Conservation (phyloP, 1,284 basidiomycete species). For the Sphaerobolus stellatus region DNA sequence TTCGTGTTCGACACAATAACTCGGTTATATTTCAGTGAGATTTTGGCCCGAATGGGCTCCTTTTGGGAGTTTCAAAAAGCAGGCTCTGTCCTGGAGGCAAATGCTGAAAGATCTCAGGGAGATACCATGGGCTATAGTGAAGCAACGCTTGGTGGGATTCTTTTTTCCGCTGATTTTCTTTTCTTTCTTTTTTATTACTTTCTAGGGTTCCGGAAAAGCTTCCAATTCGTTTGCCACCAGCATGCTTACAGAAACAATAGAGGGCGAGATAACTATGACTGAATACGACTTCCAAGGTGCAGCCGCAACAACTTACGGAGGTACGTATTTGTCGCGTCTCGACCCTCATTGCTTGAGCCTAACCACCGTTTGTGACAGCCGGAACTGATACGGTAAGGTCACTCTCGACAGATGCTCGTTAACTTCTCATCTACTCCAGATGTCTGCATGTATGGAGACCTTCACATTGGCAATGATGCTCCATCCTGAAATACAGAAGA, state of each 20-base stretch:
- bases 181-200: conserved; percentile 25
- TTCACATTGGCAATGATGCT: conserved; percentile 59
- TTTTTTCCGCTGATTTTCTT: no score
- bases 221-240: background rate
- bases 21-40: conserved; percentile 28
- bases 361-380: no score
- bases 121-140: conserved; percentile 22
- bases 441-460: conserved; percentile 47
- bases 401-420: background rate
- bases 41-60: conserved; percentile 51
- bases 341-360: no score
- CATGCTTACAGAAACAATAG: background rate
- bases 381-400: background rate
- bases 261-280: background rate
- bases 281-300: background rate
- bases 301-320: background rate
- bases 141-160: conserved; percentile 12
- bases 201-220: background rate
- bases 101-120: conserved; percentile 32
- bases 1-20: background rate
- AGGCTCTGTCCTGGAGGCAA: conserved; percentile 36
- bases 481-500: conserved; percentile 48
- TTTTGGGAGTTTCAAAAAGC: conserved; percentile 44
- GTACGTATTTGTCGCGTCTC: no score
- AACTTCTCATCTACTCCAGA: conserved; percentile 37